Evolutionary conservation across 2,329 filamentous ascomycete genomes (phyloP), one percentile per base, ranked within the genome.

Genomic region (Rhinocladiella similis): DNA sequence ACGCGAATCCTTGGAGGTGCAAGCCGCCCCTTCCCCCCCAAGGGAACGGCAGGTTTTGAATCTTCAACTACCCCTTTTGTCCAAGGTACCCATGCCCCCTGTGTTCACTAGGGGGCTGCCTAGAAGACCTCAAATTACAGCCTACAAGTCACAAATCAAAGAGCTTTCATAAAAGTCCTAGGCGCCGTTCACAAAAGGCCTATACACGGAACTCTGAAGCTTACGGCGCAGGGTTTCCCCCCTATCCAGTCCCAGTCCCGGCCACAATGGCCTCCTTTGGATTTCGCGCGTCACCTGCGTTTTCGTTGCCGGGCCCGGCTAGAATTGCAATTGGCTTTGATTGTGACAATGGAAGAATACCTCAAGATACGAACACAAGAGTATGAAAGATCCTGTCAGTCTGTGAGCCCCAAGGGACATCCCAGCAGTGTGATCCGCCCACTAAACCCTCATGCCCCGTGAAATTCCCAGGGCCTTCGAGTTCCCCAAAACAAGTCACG

Each of bases 331-430:
- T n/a, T 5, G 20, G 20, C 16, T 36, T 46, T 47, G n/a, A 36
- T 46, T 52, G 39, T 36, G 20, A 16, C 20, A 41, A 42, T 10
- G 14, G 14, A 27, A 29, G 5, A 36, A 27, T 47, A 53, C 50
- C 42, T 53, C 39, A 25, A 18, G 38, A 36, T 46, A 52, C 29
- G 45, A 47, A 53, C 47, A 47, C 42, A 47, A 39, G 43, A 20
- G 43, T 33, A 33, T 33, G 50, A 47, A 41, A 47, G 22, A 39
- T 3, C 18, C 13, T 14, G n/a, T 22, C 38, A 50, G 27, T 46
- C 50, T 36, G 22, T 20, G 10, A 14, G 27, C 25, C 9, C 20
- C n/a, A 20, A 45, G 10, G 10, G 29, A 19, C 19, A 16, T 12
- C 39, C 41, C 22, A 46, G 5, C 25, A 14, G 6, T 22, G 38